Evolutionary conservation across 2,329 filamentous ascomycete species (phyloP), one percentile per base, ranked within the genome.

Genomic region (Dactylellina haptotyla): DNA sequence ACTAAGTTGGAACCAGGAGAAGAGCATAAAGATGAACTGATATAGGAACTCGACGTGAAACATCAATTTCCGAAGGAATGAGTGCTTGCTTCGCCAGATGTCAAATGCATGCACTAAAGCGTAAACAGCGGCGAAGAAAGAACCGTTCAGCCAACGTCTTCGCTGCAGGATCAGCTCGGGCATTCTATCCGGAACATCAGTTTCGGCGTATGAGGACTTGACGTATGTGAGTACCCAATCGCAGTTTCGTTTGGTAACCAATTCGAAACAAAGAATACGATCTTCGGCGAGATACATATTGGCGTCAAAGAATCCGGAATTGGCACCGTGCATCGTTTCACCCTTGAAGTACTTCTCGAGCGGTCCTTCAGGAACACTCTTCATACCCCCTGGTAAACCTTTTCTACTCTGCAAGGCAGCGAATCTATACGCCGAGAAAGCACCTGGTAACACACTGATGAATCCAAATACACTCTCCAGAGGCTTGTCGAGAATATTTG

Each of bases 221-320:
- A 99, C 95, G 79, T 99, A 99, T 80, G 97, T 93, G 78, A 99
- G 83, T 72, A 98, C 91, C 95, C 95, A 99, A 79, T 94, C 91
- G 80, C 93, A 97, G 80, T 97, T 97, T 76, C 95, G 89, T 84
- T 99, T 99, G 48, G 93, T 92, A 74, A 99, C 95, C 57, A 99
- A 88, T 82, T 99, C 95, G 85, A 97, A 99, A 82, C 95, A 99
- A 34, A 99, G 88, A 80, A 99, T 99, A 85, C 95, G 92, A 86
- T 99, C 95, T 80, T 99, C 95, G 64, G 95, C 95, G 69, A 99
- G 87, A 80, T 98, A 99, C 95, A 99, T 99, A 82, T 99, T 99
- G 77, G 95, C 94, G 1, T 94, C 97, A 83, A 99, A 99, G 76
- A 98, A 94, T 79, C 94, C 95, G 10, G 94, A 94, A 77, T 93